Conservation (phyloP, 495 filamentous ascomycete species). For the Neurospora discreta region DNA sequence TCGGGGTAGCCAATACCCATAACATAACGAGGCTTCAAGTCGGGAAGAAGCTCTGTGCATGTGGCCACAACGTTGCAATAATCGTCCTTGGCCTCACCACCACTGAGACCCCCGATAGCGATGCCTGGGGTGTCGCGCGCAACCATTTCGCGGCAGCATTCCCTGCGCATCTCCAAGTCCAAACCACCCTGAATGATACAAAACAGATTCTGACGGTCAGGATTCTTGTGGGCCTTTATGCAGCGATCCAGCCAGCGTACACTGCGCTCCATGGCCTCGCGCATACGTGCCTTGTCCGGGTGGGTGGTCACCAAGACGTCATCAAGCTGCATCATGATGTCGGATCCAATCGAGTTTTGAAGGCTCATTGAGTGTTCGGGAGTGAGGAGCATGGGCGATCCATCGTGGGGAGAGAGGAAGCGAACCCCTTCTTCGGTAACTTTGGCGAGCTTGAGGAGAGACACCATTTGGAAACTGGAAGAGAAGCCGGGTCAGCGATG, state of each 20-base stretch:
- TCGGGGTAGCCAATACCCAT: constrained; percentile 98
- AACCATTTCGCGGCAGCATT: constrained; percentile 87
- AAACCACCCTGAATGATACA: constrained; percentile 97
- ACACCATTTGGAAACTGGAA: constrained; percentile 94
- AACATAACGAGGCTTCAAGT: constrained; percentile 88
- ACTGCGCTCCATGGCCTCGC: constrained; percentile 88
- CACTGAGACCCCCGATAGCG: constrained; percentile 88
- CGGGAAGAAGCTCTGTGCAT: constrained; percentile 76
- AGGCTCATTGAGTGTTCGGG: constrained; percentile 95
- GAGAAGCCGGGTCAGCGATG: constrained; percentile 3
- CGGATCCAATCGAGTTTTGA: constrained; percentile 93
- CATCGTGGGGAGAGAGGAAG: constrained; percentile 90
- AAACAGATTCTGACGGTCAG: constrained; percentile 81
- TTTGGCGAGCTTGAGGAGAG: constrained; percentile 81
- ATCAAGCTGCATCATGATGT: constrained; percentile 99
- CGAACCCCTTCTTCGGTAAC: constrained; percentile 93
- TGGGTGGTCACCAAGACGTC: constrained; percentile 95
- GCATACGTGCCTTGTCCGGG: constrained; percentile 73
- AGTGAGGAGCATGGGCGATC: constrained; percentile 91
- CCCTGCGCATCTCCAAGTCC: constrained; percentile 74
- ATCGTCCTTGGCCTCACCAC: constrained; percentile 56
- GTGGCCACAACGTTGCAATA: constrained; percentile 60
- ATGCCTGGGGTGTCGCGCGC: constrained; percentile 87
- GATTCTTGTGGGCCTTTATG: constrained; percentile 81
- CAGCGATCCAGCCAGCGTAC: constrained; percentile 99